Conservation (phyloP, 2,329 filamentous ascomycete genomes). For the Chaetomiaceae sp. region DNA sequence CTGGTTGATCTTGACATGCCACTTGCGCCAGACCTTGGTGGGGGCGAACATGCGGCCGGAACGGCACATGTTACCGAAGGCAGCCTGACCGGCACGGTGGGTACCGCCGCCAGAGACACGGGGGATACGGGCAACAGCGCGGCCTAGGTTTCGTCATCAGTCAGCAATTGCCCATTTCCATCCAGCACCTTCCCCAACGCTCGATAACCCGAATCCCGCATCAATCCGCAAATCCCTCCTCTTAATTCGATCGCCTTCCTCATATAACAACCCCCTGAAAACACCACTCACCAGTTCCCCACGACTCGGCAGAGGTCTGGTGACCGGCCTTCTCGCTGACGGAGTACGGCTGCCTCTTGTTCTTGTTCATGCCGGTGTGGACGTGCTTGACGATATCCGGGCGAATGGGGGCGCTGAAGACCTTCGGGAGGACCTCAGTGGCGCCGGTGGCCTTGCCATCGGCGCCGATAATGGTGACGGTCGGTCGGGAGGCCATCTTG, state of each 20-base stretch:
- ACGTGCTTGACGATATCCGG: conserved; percentile 98
- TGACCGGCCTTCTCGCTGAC: conserved; percentile 99
- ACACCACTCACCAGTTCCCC: conserved; percentile 44
- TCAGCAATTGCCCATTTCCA: conserved; percentile 16
- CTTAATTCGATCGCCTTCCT: not conserved
- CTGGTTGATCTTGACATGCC: conserved; percentile 99
- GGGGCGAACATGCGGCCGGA: conserved; percentile 99
- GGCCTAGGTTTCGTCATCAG: conserved; percentile 57
- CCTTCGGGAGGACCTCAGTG: conserved; percentile 88
- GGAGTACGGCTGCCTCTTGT: conserved; percentile 99
- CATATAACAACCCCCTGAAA: not conserved
- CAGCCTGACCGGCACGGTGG: conserved; percentile 99
- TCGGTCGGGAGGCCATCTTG: conserved; percentile 93
- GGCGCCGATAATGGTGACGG: conserved; percentile 93
- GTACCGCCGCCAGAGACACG: conserved; percentile 99
- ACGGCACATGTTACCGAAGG: conserved; percentile 99
- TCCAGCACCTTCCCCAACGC: not conserved
- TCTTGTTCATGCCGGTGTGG: conserved; percentile 99
- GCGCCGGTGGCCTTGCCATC: conserved; percentile 89
- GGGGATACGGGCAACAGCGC: conserved; percentile 99
- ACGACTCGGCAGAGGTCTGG: conserved; percentile 99
- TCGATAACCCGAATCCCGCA: not conserved
- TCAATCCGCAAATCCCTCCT: not conserved
- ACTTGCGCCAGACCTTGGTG: conserved; percentile 99
- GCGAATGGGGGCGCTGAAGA: conserved; percentile 97